phyloP scores from a whole-genome alignment of 345 rosid genomes.

The Sonneratia caseolaris region DNA sequence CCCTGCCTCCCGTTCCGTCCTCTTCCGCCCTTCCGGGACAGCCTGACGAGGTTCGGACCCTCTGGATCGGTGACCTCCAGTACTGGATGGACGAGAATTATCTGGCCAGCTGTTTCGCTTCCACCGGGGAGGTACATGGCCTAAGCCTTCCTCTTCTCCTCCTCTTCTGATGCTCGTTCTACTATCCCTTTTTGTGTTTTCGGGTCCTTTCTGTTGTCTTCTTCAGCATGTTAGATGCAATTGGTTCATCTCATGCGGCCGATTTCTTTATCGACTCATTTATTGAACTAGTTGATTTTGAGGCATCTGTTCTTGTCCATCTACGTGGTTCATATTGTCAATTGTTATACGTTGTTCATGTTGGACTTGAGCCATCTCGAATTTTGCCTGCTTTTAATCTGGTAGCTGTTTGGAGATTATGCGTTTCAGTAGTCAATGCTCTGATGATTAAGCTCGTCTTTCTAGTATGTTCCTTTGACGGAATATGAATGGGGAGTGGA shows the following conservation, averaged over 20 bases:
- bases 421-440: neutral
- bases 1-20: conserved; percentile 20
- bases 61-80: conserved; percentile 95
- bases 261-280: neutral
- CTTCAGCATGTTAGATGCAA: neutral
- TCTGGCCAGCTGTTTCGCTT: conserved; percentile 44
- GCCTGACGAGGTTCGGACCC: conserved; percentile 75
- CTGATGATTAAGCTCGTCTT: neutral
- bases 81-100: conserved; percentile 91
- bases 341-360: neutral
- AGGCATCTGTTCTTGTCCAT: neutral
- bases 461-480: neutral
- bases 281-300: neutral
- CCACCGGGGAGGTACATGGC: conserved; percentile 48
- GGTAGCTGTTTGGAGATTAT: neutral
- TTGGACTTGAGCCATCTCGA: neutral
- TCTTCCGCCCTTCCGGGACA: conserved; percentile 22
- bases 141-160: neutral
- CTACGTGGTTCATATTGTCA: neutral
- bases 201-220: neutral
- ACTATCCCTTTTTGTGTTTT: neutral
- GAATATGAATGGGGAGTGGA: neutral
- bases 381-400: neutral
- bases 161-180: neutral
- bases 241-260: neutral